Conservation (phyloP, 306 rosid genomes). For the Geum urbanum region DNA sequence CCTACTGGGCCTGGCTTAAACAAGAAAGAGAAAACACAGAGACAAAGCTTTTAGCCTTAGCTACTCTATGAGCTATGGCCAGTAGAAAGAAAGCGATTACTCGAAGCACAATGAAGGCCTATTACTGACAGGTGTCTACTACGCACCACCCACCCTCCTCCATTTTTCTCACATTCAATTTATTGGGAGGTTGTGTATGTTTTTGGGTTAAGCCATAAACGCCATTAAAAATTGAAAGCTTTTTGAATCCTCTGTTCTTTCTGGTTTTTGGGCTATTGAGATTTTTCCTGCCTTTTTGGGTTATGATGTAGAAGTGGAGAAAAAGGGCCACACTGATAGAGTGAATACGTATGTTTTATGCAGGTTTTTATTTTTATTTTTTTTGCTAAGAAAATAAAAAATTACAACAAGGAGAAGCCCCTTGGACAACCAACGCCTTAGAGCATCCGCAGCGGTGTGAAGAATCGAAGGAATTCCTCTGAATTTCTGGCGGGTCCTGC, state of each 20-base stretch:
- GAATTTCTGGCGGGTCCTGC: no score
- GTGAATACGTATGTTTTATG: background rate
- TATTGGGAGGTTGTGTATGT: constrained; percentile 39
- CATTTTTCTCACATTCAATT: constrained; percentile 26
- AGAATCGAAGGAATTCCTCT: no score
- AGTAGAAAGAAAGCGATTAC: constrained; percentile 41
- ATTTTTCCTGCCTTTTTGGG: constrained; percentile 3
- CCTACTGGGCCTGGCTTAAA: background rate
- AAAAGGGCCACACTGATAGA: no score
- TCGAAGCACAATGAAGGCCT: constrained; percentile 26
- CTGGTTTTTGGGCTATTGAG: constrained; percentile 20
- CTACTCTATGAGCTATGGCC: constrained; percentile 8
- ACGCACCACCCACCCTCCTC: constrained; percentile 27
- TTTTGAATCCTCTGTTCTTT: background rate
- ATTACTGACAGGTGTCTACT: constrained; percentile 35
- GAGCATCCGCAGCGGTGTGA: no score
- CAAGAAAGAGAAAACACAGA: no score
- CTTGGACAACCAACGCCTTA: no score
- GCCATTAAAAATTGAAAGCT: constrained; percentile 26
- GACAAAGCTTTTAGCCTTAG: background rate
- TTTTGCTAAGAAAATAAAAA: no score
- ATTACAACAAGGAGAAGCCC: no score
- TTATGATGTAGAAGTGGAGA: constrained; percentile 13
- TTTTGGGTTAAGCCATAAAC: constrained; percentile 15
- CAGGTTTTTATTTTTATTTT: no score